Base-by-base conservation (phyloP, 2,329 filamentous ascomycete species). In the Colletotrichum acutatum region DNA sequence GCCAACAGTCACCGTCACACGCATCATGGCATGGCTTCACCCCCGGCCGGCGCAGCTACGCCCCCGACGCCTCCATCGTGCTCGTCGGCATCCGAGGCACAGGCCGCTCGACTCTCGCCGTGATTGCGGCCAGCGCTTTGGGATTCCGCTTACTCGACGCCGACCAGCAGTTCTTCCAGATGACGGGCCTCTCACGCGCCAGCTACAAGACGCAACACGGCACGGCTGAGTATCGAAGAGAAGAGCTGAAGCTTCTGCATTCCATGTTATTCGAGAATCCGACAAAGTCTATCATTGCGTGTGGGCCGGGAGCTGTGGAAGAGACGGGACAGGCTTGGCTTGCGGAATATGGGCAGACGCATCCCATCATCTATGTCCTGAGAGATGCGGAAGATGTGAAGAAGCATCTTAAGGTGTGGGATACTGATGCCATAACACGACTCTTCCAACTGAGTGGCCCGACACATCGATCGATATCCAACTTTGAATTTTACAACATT, bases 401-500 rank as follows among this genome's bases (percentile, higher is more conserved):
- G 71, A 82, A 87, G 0, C 90, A 94, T 75, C 84, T 94, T 46
- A 86, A 84, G 42, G 83, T 88, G 12, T 85, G 85, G 76, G 86
- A 91, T 59, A 82, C 86, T 28, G 83, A 86, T 46, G 90, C 89
- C 75, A 85, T 92, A 2, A 83, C 86, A 54, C 88, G 88, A 61
- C 84, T 94, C 6, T 81, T 94, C n/a, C 85, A 87, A 26, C 86
- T 88, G 11, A 89, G 87, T 74, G 86, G 85, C 16, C 83, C 86
- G 1, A 87, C 92, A 12, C 90, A 93, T 75, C 86, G 91, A 63
- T 86, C 86, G 2, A 93, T 91, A 77, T 91, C 91, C 6, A 95
- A 94, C 76, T 89, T 93, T 74, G 93, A 95, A 78, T 95, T 94
- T 79, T 94, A 91, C 84, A 95, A 95, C 75, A 84, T 93, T 16